Conservation (phyloP, 2,329 filamentous ascomycete genomes). For the Mariannaea sp. region DNA sequence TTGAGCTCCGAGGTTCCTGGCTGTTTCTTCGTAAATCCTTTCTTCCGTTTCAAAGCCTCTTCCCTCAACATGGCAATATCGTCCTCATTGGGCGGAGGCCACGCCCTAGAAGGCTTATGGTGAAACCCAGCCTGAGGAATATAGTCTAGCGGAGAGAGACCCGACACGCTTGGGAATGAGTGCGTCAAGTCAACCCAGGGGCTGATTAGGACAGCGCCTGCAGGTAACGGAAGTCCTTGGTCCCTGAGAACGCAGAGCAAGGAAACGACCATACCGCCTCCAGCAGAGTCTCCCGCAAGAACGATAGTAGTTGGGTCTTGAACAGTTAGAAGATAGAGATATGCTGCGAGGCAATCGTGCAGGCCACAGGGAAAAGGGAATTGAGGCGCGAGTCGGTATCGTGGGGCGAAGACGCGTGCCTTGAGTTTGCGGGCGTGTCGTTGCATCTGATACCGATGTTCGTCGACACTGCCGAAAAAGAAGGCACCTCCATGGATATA, state of each 20-base stretch:
- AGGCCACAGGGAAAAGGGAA: slow-evolving; percentile 95
- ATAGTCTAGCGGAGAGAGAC: slow-evolving; percentile 77
- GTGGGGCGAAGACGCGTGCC: slow-evolving; percentile 83
- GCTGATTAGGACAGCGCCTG: slow-evolving; percentile 87
- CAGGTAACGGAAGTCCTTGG: slow-evolving; percentile 80
- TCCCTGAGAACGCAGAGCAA: slow-evolving; percentile 83
- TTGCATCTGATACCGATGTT: slow-evolving; percentile 98
- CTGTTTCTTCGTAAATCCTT: slow-evolving; percentile 28
- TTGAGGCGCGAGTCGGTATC: slow-evolving; percentile 87
- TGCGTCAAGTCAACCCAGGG: slow-evolving; percentile 97
- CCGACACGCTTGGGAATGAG: slow-evolving; percentile 88
- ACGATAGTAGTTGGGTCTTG: slow-evolving; percentile 84
- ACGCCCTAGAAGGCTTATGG: slow-evolving; percentile 85
- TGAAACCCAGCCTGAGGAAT: slow-evolving; percentile 88
- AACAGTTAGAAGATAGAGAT: slow-evolving; percentile 77
- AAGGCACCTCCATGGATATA: slow-evolving; percentile 95
- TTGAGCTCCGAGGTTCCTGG: slow-evolving; percentile 34
- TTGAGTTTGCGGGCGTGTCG: slow-evolving; percentile 92
- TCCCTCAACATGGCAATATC: slow-evolving; percentile 64
- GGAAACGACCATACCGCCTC: slow-evolving; percentile 84
- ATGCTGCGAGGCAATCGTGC: slow-evolving; percentile 86
- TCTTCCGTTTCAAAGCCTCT: slow-evolving; percentile 52
- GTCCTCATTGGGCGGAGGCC: slow-evolving; percentile 87
- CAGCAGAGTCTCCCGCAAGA: slow-evolving; percentile 89
- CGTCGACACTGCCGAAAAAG: slow-evolving; percentile 93